phyloP scores from a whole-genome alignment of 768 basidiomycete species.

The Lactifluus piperatus region DNA sequence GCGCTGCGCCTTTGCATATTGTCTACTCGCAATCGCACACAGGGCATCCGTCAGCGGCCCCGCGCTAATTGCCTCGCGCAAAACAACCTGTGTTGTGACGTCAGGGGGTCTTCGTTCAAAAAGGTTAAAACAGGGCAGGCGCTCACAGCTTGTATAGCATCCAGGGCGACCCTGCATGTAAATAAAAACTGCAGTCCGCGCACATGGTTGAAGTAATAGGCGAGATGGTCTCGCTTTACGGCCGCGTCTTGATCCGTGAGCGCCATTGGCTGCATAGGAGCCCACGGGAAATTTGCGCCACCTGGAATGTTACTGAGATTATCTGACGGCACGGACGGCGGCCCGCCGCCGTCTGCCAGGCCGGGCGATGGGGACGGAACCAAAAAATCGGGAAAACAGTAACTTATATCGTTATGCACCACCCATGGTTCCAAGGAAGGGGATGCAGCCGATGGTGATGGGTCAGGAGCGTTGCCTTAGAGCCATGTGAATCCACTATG shows the following conservation, averaged over 20 bases:
- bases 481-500: not conserved
- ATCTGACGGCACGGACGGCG: conserved; percentile 3
- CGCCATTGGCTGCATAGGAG: conserved; percentile 10
- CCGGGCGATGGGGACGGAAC: not conserved
- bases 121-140: conserved; percentile 1
- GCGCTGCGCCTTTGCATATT: conserved; percentile 14
- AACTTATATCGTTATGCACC: not conserved
- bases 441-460: not conserved
- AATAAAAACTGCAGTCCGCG: conserved; percentile 59
- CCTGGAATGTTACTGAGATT: conserved; percentile 15
- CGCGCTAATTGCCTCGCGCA: conserved; percentile 9
- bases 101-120: not conserved
- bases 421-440: conserved; percentile 10
- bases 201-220: conserved; percentile 71
- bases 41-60: conserved; percentile 15
- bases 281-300: conserved; percentile 4
- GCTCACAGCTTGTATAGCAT: conserved; percentile 58
- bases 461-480: conserved; percentile 8
- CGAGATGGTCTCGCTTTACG: conserved; percentile 29
- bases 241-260: conserved; percentile 16
- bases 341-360: not conserved
- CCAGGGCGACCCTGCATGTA: conserved; percentile 50
- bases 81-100: conserved; percentile 5
- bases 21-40: conserved; percentile 19
- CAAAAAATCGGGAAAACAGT: conserved; percentile 1